Conservation (phyloP, 371 early-diverging fungal genomes). For the Zancudomyces culisetae region DNA sequence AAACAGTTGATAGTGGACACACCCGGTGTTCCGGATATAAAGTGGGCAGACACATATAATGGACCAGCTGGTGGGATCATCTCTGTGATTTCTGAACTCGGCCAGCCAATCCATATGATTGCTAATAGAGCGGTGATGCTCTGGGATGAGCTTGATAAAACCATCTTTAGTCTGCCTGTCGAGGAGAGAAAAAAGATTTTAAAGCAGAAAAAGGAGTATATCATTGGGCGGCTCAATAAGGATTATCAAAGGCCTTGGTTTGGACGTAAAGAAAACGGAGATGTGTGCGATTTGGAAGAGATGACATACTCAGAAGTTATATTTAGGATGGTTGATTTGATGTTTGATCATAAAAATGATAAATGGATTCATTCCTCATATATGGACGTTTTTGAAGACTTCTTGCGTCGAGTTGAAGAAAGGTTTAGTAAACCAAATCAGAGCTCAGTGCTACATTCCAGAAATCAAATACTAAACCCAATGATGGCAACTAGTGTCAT, state of each 20-base stretch:
- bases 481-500: constrained; percentile 40
- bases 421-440: constrained; percentile 50
- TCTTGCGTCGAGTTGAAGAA: constrained; percentile 70
- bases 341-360: constrained; percentile 47
- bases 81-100: constrained; percentile 75
- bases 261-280: constrained; percentile 52
- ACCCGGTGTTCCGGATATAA: constrained; percentile 62
- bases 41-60: constrained; percentile 80
- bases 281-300: constrained; percentile 47
- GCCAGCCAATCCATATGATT: constrained; percentile 86
- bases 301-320: constrained; percentile 88
- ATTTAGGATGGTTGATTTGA: constrained; percentile 56
- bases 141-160: constrained; percentile 84
- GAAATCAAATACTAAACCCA: constrained; percentile 48
- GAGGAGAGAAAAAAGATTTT: constrained; percentile 64
- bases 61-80: constrained; percentile 71
- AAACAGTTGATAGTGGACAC: constrained; percentile 80
- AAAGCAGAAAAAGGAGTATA: constrained; percentile 63
- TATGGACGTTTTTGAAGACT: constrained; percentile 65
- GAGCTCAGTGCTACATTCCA: constrained; percentile 50
- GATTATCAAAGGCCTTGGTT: constrained; percentile 74
- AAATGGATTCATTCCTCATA: constrained; percentile 72
- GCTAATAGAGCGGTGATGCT: constrained; percentile 81
- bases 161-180: constrained; percentile 61
- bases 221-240: constrained; percentile 67